Conservation (phyloP, 768 basidiomycete genomes). For the Auricularia sp. region DNA sequence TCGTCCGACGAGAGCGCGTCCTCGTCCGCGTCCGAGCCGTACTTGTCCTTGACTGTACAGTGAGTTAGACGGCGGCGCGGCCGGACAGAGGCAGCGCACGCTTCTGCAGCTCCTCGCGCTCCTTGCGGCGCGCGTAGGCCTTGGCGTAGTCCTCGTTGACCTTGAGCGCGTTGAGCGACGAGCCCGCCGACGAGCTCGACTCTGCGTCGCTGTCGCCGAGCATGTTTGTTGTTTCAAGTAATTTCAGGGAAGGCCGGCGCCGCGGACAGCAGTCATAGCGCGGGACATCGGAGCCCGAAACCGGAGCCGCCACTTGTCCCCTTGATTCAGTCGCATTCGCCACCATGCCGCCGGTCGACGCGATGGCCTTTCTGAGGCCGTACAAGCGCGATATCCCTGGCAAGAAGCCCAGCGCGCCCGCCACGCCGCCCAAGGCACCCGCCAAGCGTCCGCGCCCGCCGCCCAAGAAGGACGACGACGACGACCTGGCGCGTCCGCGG, state of each 20-base stretch:
- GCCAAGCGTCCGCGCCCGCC: not conserved
- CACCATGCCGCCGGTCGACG: not conserved
- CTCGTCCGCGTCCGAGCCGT: conserved; percentile 59
- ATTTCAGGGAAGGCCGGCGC: too few relatives aligned
- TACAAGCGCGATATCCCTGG: not conserved
- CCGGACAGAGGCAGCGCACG: conserved; percentile 33
- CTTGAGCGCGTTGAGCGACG: conserved; percentile 28
- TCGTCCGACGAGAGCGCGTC: conserved; percentile 35
- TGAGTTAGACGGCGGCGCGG: not conserved
- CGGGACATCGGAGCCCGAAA: too few relatives aligned
- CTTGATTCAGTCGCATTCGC: not conserved
- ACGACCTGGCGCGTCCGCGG: not conserved
- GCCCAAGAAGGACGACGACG: not conserved
- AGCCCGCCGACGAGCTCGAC: not conserved
- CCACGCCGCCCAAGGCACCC: not conserved
- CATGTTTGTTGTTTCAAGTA: not conserved
- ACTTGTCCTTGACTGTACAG: conserved; percentile 73
- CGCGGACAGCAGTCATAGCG: too few relatives aligned
- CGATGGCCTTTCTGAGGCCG: not conserved
- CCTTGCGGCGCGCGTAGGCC: conserved; percentile 74
- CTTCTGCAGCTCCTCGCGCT: conserved; percentile 74
- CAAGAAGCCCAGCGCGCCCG: not conserved
- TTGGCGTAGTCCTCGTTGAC: conserved; percentile 73
- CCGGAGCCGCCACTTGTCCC: not conserved
- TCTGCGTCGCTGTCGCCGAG: not conserved